These are phyloP conservation scores for Pleurotus cornucopiae DNA, from an alignment of 768 basidiomycete genomes.

Conservation along the genomic window DNA sequence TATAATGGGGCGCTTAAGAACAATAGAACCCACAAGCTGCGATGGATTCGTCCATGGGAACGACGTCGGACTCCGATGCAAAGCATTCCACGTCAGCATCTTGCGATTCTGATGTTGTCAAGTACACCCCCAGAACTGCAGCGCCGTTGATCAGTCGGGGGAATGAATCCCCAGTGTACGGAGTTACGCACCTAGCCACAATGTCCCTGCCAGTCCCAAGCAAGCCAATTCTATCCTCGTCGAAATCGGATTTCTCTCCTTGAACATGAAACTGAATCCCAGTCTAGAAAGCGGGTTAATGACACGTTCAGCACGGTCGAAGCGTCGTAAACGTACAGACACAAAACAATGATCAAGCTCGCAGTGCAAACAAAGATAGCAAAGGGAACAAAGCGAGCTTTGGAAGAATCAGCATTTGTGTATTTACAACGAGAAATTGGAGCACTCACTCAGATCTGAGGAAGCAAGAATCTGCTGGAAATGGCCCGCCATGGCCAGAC, in stretches of 20 bases:
- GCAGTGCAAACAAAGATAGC: constrained; percentile 76
- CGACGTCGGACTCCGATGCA: constrained; percentile 44
- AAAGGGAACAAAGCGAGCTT: constrained; percentile 85
- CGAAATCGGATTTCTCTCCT: constrained; percentile 71
- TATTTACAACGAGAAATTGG: constrained; percentile 3
- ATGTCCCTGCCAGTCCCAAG: constrained; percentile 64
- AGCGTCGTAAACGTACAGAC: constrained; percentile 47
- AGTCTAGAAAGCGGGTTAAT: constrained; percentile 37
- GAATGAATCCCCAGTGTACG: not conserved
- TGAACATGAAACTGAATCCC: constrained; percentile 58
- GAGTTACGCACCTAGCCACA: constrained; percentile 68
- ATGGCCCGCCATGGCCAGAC: constrained; percentile 74
- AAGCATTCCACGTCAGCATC: constrained; percentile 82
- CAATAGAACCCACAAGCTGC: constrained; percentile 58
- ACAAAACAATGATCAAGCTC: constrained; percentile 62
- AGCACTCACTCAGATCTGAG: constrained; percentile 72
- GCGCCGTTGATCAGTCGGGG: constrained; percentile 13
- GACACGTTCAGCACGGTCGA: no score
- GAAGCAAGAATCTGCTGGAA: constrained; percentile 68
- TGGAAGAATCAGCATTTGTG: constrained; percentile 6
- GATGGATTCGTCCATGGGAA: constrained; percentile 49
- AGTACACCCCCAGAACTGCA: constrained; percentile 68
- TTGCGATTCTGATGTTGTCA: constrained; percentile 72
- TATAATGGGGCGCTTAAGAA: not conserved
- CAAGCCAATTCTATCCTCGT: constrained; percentile 73